A percentile compares a stretch with the other conserved stretches of the same genome.
Evolutionary conservation across 495 filamentous ascomycete genomes (phyloP).

Genomic region (Letharia columbiana): DNA sequence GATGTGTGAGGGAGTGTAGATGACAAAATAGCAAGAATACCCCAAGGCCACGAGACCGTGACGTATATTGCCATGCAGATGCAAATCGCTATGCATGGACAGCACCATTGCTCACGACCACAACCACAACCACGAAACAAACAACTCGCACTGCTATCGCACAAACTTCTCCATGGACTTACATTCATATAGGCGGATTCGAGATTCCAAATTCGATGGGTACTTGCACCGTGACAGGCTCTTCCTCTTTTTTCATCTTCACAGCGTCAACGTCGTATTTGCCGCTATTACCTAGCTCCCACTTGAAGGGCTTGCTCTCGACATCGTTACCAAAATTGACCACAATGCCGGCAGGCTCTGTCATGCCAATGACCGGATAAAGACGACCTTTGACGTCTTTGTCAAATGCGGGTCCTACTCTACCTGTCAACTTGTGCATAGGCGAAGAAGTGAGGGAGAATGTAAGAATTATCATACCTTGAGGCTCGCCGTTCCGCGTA

Average conservation of each 20-base stretch:
- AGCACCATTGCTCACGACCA: not conserved
- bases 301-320: not conserved
- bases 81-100: not conserved
- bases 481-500: not conserved
- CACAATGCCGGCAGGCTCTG: not conserved
- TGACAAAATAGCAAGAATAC: not conserved
- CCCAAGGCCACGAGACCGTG: not conserved
- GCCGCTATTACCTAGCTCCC: slow-evolving; percentile 1
- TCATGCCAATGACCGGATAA: slow-evolving; percentile 1
- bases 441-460: not conserved
- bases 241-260: not conserved
- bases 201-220: not conserved
- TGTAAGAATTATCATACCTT: not conserved
- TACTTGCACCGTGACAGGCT: not conserved
- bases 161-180: not conserved
- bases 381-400: slow-evolving; percentile 1
- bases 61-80: not conserved
- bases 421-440: not conserved
- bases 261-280: not conserved
- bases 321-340: not conserved
- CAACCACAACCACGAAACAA: not conserved
- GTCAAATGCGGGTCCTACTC: not conserved
- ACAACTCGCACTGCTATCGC: not conserved
- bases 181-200: not conserved
- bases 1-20: not conserved